Base-by-base conservation (phyloP, 768 basidiomycete species). In the Rhizopogon vinicolor region DNA sequence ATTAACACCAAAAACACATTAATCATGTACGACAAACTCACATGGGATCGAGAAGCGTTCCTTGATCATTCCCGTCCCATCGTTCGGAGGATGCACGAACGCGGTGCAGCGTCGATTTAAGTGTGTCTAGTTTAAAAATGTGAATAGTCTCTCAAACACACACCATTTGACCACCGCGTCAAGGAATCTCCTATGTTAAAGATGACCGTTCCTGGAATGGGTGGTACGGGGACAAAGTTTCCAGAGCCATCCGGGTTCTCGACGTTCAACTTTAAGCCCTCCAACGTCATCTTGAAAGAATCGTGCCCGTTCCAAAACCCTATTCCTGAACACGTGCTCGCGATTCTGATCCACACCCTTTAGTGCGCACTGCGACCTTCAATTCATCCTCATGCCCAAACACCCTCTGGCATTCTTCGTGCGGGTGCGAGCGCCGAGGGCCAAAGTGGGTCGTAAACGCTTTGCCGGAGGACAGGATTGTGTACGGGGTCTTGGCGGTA, bases 381-480 rank as follows among this genome's bases (percentile, higher is more conserved):
- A 97, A 74, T 65, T 93, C 87, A 61, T 93, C 94, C 2, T 95
- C 92, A 54, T 70, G 67, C 0, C 96, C 95, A 68, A 95, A 99
- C 2, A 99, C 82, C 63, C 79, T 96, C 64, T 80, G 79, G 50
- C 85, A 72, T 53, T 74, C 71, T 16, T 89, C 87, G 54, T 86
- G 78, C 14, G 82, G 75, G 59, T 82, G 74, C 1, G 83, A 84
- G 50, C 71, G 74, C 0, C 91, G 77, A 51, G 83, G 74, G 1
- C 93, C 96, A 61, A 96, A 98, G 58, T 83, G 74, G 44, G 78
- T 68, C 40, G 89, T 87, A 62, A 99, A 98, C 22, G 78, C 78
- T 0, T 85, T 81, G 0, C 22, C 1, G 2, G 74, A 74, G 1
- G 84, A 83, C 52, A 98, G 85, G 52, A 87, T 71, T 8, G 76